Base-by-base conservation (phyloP, 208 protist genomes). In the Trypanosoma congolense region DNA sequence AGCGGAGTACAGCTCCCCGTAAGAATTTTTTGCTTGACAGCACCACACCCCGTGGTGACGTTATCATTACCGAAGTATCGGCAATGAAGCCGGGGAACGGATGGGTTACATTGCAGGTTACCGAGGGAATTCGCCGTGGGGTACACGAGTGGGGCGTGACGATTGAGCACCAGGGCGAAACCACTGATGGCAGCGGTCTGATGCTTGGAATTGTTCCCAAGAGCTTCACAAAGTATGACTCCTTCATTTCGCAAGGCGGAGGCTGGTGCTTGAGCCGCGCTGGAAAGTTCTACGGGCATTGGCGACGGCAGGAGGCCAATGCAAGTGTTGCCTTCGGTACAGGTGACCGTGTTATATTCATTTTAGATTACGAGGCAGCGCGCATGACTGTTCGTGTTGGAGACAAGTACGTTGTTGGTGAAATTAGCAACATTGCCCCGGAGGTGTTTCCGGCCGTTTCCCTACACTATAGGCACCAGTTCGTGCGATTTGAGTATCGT, bases 211-310 rank as follows among this genome's bases (percentile, higher is more conserved):
- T 96, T 45, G 79, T 93, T 16, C 91, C 91, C 2, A 92, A 93
- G 55, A 84, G 33, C 43, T 96, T 93, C 60, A 65, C 58, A 53
- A 93, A 93, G 62, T 95, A 90, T 62, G 91, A 96, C 66, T 94
- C 87, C 38, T 96, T 96, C 58, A 95, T 96, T 26, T 95, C 87
- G 0, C 91, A 96, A 46, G 87, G 91, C 2, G 85, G 86, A 18
- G 91, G 91, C 16, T 96, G 91, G 91, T 96, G 91, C 50, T 53
- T 96, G 21, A 94, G 87, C 41, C 77, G 91, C 3, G 91, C 91
- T 5, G 91, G 91, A 28, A 96, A 96, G 56, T 92, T 96, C 49
- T 96, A 96, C 61, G 91, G 91, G 18, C 85, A 96, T 73, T 96
- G 91, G 88, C 64, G 82, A 14, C 75, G 87, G 28, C 80, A 85